Evolutionary conservation across 108 stramenopile species (phyloP), one percentile per base, ranked within the genome.

Genomic region (Cyclotella kingstonii): DNA sequence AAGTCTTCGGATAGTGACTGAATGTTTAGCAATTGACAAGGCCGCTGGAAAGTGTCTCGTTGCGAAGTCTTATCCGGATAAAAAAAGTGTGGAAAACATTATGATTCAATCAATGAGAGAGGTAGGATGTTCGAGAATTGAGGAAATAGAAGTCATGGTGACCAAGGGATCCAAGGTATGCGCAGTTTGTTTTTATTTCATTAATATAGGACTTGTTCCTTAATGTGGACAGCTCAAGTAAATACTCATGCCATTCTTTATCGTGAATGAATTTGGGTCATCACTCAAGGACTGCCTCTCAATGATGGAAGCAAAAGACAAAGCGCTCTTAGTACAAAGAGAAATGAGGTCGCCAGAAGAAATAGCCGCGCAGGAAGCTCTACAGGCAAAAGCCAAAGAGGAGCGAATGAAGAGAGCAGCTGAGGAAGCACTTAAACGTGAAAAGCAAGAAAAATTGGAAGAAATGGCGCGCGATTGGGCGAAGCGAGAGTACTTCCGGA

Each of bases 71-170:
- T 60, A 53, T 10, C 77, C 77, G 54, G 70, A 83, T 35, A 56
- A 28, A 12, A 68, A 69, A 31, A 70, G 60, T 30, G 74, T 83
- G 27, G 86, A 87, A 67, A 65, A 63, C 38, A 81, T 61, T 66
- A 60, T 90, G 36, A 68, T 93, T 60, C 80, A 83, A 70, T 80
- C 84, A 42, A 66, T 93, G 51, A 73, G 92, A 40, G 84, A 84
- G 56, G 77, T 61, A 39, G 92, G 92, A 25, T 93, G 84, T 66
- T 73, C 71, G 6, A 76, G 92, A 22, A 59, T 76, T 44, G 80
- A 88, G 54, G 92, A 93, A 73, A 76, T 93, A 53, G 89, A 86
- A 47, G 72, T 87, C 66, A 88, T 93, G 86, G 66, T 93, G 40
- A 77, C 62, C n/a, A 57, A 73, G 41, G 83, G 83, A 19, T 54